Percentiles rank a stretch among this genome's conserved stretches.
Conservation (phyloP, 192 early-diverging fungal genomes). For the Podila verticillata region DNA sequence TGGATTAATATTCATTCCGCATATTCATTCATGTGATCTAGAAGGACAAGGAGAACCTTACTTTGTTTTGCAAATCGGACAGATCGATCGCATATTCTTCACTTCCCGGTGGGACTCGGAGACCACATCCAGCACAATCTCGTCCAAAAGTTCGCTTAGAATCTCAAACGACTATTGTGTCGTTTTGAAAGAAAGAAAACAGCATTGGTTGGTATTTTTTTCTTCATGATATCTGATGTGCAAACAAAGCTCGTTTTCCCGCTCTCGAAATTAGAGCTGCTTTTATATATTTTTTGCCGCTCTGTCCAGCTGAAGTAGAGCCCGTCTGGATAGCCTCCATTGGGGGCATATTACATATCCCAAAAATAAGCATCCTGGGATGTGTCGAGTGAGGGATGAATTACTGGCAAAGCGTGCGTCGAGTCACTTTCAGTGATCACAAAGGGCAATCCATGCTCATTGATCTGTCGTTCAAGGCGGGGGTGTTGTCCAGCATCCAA, state of each 20-base stretch:
- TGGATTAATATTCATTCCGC: background rate
- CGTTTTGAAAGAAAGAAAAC: background rate
- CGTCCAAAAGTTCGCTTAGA: constrained; percentile 77
- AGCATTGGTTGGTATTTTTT: constrained; percentile 4
- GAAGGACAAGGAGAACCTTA: constrained; percentile 46
- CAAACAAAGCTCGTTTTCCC: background rate
- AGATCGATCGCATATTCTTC: constrained; percentile 65
- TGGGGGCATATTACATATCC: no score
- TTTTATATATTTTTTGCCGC: no score
- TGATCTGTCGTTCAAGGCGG: no score
- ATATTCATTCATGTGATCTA: background rate
- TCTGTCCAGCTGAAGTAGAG: no score
- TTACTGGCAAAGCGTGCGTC: no score
- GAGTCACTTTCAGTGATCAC: no score
- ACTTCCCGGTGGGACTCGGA: constrained; percentile 78
- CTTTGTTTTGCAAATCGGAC: constrained; percentile 82
- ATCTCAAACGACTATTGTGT: constrained; percentile 61
- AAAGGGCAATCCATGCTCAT: no score
- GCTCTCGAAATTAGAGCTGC: no score
- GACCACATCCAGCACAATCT: constrained; percentile 75
- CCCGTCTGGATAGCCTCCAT: no score
- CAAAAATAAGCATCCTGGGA: no score
- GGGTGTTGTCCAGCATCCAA: no score
- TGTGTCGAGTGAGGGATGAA: no score
- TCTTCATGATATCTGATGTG: background rate